phyloP scores from a whole-genome alignment of 75 land plant genomes.

The Pinus tabuliformis region DNA sequence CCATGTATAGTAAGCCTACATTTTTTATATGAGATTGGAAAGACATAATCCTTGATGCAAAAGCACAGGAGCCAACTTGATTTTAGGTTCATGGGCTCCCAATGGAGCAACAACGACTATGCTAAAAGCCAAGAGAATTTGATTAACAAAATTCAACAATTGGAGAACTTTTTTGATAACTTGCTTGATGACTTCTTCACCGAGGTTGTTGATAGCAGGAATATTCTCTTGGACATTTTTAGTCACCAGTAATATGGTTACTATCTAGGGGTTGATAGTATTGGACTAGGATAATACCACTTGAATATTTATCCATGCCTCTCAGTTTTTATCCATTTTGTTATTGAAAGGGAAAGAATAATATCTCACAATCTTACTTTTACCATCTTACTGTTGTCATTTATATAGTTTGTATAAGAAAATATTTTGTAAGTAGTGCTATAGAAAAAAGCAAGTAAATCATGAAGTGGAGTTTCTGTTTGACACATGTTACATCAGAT shows the following conservation, averaged over 20 bases:
- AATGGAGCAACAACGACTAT: not conserved
- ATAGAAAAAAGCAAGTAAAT: too few relatives aligned
- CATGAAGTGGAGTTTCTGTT: too few relatives aligned
- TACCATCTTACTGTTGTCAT: too few relatives aligned
- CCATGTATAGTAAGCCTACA: conserved; percentile 14
- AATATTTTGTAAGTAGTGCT: too few relatives aligned
- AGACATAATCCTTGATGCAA: conserved; percentile 20
- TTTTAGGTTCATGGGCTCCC: not conserved
- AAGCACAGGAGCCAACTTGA: conserved; percentile 33
- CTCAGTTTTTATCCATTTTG: too few relatives aligned
- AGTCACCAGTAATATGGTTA: conserved; percentile 16
- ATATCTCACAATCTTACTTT: too few relatives aligned
- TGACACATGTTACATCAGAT: too few relatives aligned
- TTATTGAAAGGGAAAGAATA: too few relatives aligned
- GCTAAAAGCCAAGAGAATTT: conserved; percentile 1
- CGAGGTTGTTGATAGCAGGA: conserved; percentile 70
- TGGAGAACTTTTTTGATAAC: conserved; percentile 32
- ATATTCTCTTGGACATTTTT: conserved; percentile 67
- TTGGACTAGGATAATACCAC: not conserved
- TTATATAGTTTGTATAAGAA: too few relatives aligned
- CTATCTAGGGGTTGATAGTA: too few relatives aligned
- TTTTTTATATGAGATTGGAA: conserved; percentile 38
- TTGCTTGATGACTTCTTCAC: conserved; percentile 77
- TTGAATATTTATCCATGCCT: too few relatives aligned
- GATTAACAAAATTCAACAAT: conserved; percentile 22